A percentile compares a stretch with the other conserved stretches of the same genome.
These are phyloP conservation scores for Cryptosporidium ubiquitum DNA, from an alignment of 169 alveolate species.

Conservation along the genomic window DNA sequence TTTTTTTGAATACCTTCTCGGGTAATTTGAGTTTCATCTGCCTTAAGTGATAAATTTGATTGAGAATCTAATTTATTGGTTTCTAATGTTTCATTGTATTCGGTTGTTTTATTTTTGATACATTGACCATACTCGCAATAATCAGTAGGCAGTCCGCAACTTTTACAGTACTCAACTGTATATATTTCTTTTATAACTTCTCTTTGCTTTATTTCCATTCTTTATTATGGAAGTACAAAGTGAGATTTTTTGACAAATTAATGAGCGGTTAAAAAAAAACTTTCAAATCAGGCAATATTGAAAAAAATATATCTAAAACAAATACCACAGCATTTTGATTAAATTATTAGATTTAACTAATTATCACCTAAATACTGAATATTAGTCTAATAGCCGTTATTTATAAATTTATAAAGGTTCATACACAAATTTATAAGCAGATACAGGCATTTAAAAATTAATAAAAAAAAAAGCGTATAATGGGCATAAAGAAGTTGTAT, in stretches of 20 bases:
- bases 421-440: not conserved
- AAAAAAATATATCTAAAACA: not conserved
- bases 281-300: not conserved
- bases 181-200: constrained; percentile 37
- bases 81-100: constrained; percentile 6
- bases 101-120: constrained; percentile 79
- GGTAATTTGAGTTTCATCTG: constrained; percentile 14
- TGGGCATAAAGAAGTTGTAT: not conserved
- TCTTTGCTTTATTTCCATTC: not conserved
- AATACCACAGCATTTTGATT: not conserved
- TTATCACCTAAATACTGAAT: too few relatives aligned
- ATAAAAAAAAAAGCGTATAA: not conserved
- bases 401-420: too few relatives aligned
- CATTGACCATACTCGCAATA: constrained; percentile 87
- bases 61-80: constrained; percentile 9
- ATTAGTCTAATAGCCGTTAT: too few relatives aligned
- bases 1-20: constrained; percentile 54
- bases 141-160: constrained; percentile 88
- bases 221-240: too few relatives aligned
- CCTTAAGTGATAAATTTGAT: not conserved
- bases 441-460: too few relatives aligned
- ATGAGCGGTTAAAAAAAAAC: not conserved
- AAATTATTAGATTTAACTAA: too few relatives aligned
- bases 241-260: too few relatives aligned
- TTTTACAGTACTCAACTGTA: constrained; percentile 75